A percentile compares a stretch with the other conserved stretches of the same genome.
These are phyloP conservation scores for Nothophaeocryptopus gaeumannii DNA, from an alignment of 2,329 filamentous ascomycete species.

Conservation along the genomic window DNA sequence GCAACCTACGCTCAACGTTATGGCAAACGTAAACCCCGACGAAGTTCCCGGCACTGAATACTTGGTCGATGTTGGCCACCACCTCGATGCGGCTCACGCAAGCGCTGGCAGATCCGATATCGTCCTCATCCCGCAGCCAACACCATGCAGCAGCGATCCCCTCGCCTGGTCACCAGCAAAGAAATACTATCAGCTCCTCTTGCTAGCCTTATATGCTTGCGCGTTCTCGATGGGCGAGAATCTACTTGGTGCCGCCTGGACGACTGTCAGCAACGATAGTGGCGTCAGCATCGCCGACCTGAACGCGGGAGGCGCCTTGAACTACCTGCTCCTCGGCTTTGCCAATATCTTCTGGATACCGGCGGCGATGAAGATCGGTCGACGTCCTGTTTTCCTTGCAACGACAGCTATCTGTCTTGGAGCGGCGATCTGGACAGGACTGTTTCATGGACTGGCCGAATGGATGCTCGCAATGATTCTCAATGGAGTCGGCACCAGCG, in stretches of 20 bases:
- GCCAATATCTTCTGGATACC: conserved; percentile 45
- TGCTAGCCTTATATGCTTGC: conserved; percentile 42
- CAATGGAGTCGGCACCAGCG: conserved; percentile 38
- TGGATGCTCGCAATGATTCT: conserved; percentile 32
- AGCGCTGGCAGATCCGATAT: not conserved
- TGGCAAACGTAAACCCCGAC: not conserved
- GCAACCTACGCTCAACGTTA: not conserved
- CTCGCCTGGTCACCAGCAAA: conserved; percentile 33
- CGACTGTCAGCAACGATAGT: conserved; percentile 40
- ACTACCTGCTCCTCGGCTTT: conserved; percentile 42
- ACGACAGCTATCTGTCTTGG: conserved; percentile 35
- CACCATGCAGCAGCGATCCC: not conserved
- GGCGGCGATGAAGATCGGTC: conserved; percentile 38
- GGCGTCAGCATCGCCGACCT: conserved; percentile 40
- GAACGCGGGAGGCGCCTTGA: conserved; percentile 42
- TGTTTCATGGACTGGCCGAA: conserved; percentile 30
- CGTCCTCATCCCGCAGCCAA: not conserved
- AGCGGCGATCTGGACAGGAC: conserved; percentile 35
- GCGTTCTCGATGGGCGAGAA: conserved; percentile 44
- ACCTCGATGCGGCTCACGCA: not conserved
- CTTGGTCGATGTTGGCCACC: not conserved
- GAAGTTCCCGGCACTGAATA: not conserved
- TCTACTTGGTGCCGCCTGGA: conserved; percentile 44
- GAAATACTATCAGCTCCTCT: conserved; percentile 41
- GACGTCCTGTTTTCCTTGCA: conserved; percentile 39